These are phyloP conservation scores for Avena insularis DNA, from an alignment of 176 grass and related monocot genomes.

Conservation along the genomic window DNA sequence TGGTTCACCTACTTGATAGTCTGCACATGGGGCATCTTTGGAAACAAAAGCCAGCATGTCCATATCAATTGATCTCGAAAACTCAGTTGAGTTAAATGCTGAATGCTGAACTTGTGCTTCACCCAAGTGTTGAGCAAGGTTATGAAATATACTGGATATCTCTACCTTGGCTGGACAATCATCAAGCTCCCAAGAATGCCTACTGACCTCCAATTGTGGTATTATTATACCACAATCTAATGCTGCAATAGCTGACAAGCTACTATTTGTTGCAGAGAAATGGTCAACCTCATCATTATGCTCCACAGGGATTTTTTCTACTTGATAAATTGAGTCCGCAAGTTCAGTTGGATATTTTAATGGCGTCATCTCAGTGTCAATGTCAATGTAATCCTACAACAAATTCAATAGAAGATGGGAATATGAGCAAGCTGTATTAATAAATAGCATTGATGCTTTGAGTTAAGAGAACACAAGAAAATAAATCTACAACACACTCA, in stretches of 20 bases:
- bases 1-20: constrained; percentile 47
- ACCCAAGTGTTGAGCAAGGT: constrained; percentile 52
- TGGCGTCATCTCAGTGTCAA: constrained; percentile 60
- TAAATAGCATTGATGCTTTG: constrained; percentile 36
- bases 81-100: constrained; percentile 56
- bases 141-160: constrained; percentile 61
- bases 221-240: constrained; percentile 52
- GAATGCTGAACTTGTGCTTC: constrained; percentile 46
- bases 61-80: constrained; percentile 55
- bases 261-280: constrained; percentile 49
- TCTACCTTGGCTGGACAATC: constrained; percentile 48
- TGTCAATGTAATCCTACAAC: constrained; percentile 70
- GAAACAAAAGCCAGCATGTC: constrained; percentile 71
- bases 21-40: constrained; percentile 46
- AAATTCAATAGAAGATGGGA: constrained; percentile 36
- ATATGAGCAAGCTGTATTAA: constrained; percentile 24
- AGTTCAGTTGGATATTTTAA: constrained; percentile 63
- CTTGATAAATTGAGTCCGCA: constrained; percentile 65
- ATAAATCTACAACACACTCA: constrained; percentile 9
- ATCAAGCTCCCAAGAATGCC: constrained; percentile 67
- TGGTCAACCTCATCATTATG: constrained; percentile 39
- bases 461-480: constrained; percentile 35
- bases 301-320: constrained; percentile 56
- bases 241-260: constrained; percentile 34
- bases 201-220: constrained; percentile 72